Conservation (phyloP, 306 rosid species). For the Fragaria vesca region DNA sequence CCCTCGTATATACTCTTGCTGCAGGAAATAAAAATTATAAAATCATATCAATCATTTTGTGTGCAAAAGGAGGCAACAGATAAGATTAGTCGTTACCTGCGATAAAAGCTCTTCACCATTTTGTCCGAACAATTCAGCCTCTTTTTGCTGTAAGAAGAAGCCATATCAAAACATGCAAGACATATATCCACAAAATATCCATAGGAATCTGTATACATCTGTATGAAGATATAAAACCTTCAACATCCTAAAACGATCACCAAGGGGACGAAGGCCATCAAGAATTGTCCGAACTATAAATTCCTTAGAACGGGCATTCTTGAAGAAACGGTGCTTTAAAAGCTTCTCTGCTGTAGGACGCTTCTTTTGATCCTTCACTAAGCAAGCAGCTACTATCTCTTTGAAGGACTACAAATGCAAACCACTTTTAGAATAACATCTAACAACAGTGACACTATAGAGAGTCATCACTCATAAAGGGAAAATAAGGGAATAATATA, state of each 20-base stretch:
- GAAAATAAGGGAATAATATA: background rate
- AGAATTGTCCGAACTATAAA: constrained; percentile 64
- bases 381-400: constrained; percentile 82
- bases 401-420: constrained; percentile 63
- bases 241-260: constrained; percentile 76
- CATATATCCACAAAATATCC: background rate
- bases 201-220: background rate
- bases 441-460: background rate
- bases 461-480: background rate
- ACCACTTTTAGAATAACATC: background rate
- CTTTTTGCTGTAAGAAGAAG: constrained; percentile 58
- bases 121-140: constrained; percentile 72
- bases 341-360: constrained; percentile 86
- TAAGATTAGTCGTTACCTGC: constrained; percentile 46
- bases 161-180: constrained; percentile 14
- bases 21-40: constrained; percentile 11
- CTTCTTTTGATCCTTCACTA: constrained; percentile 94
- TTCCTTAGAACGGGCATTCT: constrained; percentile 54
- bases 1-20: constrained; percentile 82
- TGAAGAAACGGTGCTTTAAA: constrained; percentile 74
- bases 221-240: constrained; percentile 52
- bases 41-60: background rate
- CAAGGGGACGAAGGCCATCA: constrained; percentile 77
- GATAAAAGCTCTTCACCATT: constrained; percentile 83
- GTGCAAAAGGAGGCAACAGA: background rate